Conservation (phyloP, 2,329 filamentous ascomycete genomes). For the Botrytis tulipae region DNA sequence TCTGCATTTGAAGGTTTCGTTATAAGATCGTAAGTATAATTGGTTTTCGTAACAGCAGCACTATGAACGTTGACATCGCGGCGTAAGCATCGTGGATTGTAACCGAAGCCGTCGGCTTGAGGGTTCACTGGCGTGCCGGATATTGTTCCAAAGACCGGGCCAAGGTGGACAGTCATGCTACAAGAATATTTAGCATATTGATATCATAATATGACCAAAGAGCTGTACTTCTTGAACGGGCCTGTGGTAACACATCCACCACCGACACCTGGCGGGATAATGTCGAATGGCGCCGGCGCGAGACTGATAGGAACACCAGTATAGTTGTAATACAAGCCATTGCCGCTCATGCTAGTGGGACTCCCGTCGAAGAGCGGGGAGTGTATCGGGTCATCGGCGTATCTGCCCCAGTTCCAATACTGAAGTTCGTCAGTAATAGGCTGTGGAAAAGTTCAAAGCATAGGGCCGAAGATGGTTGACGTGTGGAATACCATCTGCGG, state of each 20-base stretch:
- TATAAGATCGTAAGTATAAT: conserved; percentile 43
- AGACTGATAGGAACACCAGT: conserved; percentile 25
- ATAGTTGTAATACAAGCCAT: conserved; percentile 42
- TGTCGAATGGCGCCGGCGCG: conserved; percentile 25
- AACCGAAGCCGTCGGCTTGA: conserved; percentile 37
- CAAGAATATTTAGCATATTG: not conserved
- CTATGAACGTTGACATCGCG: conserved; percentile 43
- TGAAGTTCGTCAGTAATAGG: conserved; percentile 24
- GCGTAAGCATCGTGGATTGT: conserved; percentile 45
- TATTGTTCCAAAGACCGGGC: conserved; percentile 45
- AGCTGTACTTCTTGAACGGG: conserved; percentile 44
- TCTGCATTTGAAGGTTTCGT: conserved; percentile 35
- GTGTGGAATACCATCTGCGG: too few relatives aligned
- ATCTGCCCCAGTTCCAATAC: conserved; percentile 49
- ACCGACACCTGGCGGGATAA: conserved; percentile 48
- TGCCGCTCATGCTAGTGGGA: conserved; percentile 49
- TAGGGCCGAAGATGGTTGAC: not conserved
- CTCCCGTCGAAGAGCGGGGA: conserved; percentile 56
- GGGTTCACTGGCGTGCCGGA: conserved; percentile 37
- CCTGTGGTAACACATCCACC: conserved; percentile 53
- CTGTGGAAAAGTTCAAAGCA: not conserved
- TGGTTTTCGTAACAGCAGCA: conserved; percentile 42
- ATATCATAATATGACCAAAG: not conserved
- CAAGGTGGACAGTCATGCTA: conserved; percentile 43
- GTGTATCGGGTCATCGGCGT: conserved; percentile 44